Conservation (phyloP, 176 grass and related monocot species). For the Oryza officinalis region DNA sequence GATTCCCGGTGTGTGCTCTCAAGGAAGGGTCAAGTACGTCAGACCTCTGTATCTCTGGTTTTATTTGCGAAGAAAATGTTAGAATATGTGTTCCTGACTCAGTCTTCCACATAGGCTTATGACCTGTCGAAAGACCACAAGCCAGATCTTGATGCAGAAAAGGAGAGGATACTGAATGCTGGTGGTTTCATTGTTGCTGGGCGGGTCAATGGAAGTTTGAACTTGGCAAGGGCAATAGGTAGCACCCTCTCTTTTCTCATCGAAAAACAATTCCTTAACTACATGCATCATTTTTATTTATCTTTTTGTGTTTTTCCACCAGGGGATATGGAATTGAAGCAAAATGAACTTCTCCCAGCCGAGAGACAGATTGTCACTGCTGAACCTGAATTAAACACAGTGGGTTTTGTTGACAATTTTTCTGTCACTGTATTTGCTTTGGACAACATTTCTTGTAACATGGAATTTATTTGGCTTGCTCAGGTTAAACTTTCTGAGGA, state of each 20-base stretch:
- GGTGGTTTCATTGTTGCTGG: slow-evolving; percentile 85
- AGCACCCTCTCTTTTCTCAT: not conserved
- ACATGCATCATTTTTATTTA: slow-evolving; percentile 16
- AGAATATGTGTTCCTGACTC: slow-evolving; percentile 11
- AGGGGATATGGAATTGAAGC: slow-evolving; percentile 96
- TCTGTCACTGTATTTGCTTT: slow-evolving; percentile 11
- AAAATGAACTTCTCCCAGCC: slow-evolving; percentile 69
- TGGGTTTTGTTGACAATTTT: slow-evolving; percentile 42
- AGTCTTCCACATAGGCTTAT: slow-evolving; percentile 54
- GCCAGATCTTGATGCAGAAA: slow-evolving; percentile 79
- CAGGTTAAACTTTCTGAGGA: slow-evolving; percentile 88
- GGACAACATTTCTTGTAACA: slow-evolving; percentile 22
- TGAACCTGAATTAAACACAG: slow-evolving; percentile 84
- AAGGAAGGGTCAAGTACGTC: slow-evolving; percentile 79
- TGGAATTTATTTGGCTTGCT: slow-evolving; percentile 17
- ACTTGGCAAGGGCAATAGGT: slow-evolving; percentile 92
- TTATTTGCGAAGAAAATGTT: slow-evolving; percentile 24
- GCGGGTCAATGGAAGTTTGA: slow-evolving; percentile 89
- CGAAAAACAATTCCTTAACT: not conserved
- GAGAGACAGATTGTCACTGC: slow-evolving; percentile 87
- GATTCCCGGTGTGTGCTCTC: slow-evolving; percentile 98
- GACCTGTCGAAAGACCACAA: slow-evolving; percentile 96
- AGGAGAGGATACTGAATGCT: slow-evolving; percentile 77
- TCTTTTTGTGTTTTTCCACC: slow-evolving; percentile 12
- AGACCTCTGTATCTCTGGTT: not conserved